Evolutionary conservation across 2,329 filamentous ascomycete genomes (phyloP).

Genomic region (Colletotrichum echinochloae): DNA sequence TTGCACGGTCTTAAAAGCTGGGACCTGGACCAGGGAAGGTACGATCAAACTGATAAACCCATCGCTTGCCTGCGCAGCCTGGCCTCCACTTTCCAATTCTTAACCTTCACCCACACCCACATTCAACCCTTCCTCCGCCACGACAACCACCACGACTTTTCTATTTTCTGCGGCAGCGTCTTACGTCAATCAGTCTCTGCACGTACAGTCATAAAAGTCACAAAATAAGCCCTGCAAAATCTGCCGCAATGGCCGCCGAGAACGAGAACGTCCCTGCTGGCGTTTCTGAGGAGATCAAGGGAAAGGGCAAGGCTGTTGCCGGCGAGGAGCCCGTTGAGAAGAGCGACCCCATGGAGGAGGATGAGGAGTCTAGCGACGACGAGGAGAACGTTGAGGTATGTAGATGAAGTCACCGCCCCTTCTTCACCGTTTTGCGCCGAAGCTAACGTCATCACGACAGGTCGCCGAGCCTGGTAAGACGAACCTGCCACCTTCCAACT

Average conservation of each 20-base stretch:
- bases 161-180: constrained; percentile 1
- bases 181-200: constrained; percentile 5
- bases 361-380: constrained; percentile 79
- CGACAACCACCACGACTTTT: background rate
- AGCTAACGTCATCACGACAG: constrained; percentile 36
- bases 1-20: constrained; percentile 33
- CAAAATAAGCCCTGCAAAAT: background rate
- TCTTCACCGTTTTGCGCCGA: background rate
- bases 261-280: constrained; percentile 59
- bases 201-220: constrained; percentile 39
- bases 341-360: constrained; percentile 79
- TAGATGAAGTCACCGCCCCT: constrained; percentile 38
- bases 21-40: constrained; percentile 35
- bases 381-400: constrained; percentile 69
- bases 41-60: constrained; percentile 39
- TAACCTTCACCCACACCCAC: constrained; percentile 27
- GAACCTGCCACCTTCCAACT: constrained; percentile 35
- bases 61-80: constrained; percentile 25
- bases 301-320: constrained; percentile 85
- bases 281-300: constrained; percentile 72
- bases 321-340: constrained; percentile 61
- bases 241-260: constrained; percentile 60
- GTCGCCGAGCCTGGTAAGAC: constrained; percentile 45
- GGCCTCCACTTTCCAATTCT: constrained; percentile 30
- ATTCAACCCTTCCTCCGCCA: constrained; percentile 9